A percentile compares a stretch with the other conserved stretches of the same genome.
Conservation (phyloP, 345 rosid genomes). For the Eutrema japonicum region DNA sequence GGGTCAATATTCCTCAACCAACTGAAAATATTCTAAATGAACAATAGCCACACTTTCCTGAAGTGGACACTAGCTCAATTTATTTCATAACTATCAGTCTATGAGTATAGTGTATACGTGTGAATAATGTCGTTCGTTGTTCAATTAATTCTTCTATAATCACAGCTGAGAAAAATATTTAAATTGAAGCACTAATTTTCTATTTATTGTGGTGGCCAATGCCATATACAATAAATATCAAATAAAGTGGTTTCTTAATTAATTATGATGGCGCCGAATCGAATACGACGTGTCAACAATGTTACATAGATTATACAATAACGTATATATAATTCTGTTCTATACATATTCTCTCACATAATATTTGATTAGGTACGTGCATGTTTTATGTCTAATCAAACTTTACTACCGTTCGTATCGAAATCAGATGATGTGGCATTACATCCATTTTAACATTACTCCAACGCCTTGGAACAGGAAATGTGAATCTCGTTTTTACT, state of each 20-base stretch:
- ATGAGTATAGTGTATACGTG: conserved; percentile 7
- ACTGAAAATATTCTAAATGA: conserved; percentile 37
- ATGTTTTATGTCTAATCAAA: conserved; percentile 30
- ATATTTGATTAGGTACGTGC: conserved; percentile 34
- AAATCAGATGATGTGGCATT: conserved; percentile 29
- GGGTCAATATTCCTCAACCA: conserved; percentile 42
- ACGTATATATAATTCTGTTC: neutral
- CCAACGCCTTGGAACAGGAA: conserved; percentile 2
- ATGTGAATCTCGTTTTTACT: conserved; percentile 37
- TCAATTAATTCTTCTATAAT: conserved; percentile 29
- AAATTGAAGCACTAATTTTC: conserved; percentile 2
- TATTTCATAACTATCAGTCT: conserved; percentile 6
- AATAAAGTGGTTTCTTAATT: conserved; percentile 28
- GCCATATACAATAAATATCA: conserved; percentile 23
- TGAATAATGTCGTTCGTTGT: conserved; percentile 28
- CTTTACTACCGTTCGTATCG: conserved; percentile 9
- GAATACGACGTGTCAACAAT: conserved; percentile 40
- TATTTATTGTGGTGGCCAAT: conserved; percentile 37
- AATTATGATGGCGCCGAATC: conserved; percentile 39
- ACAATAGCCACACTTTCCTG: conserved; percentile 39
- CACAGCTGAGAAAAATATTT: neutral
- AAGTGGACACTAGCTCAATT: conserved; percentile 39
- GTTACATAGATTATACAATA: conserved; percentile 10
- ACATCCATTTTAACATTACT: conserved; percentile 17
- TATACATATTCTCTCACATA: conserved; percentile 2